Evolutionary conservation across 169 alveolate species (phyloP), one percentile per base, ranked within the genome.

Genomic region (Plasmodium reichenowi): DNA sequence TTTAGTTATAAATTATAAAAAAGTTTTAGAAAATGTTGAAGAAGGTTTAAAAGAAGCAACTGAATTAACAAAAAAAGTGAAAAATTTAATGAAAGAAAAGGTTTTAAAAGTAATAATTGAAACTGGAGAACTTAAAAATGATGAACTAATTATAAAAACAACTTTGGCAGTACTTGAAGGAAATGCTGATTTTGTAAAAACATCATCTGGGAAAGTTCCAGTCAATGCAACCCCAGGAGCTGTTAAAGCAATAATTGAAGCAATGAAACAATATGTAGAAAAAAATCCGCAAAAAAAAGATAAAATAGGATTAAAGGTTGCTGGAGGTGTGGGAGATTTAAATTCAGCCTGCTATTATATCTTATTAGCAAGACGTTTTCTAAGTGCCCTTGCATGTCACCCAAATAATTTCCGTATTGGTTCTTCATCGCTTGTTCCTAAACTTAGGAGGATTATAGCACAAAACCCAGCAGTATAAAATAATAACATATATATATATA

Each of bases 191-290:
- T 70, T 93, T 45, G 75, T 93, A 13, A 93, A 93, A 63, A 93
- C 95, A 17, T 90, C 94, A 2, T 89, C 95, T 8, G 95, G 95
- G 12, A 93, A 93, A 71, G 92, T 72, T 50, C 12, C 54, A 48
- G 72, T 93, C 5, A 76, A 92, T 73, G 95, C 92, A 54, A 93
- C 95, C 2, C 86, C 90, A 12, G 29, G 29, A 20, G 24, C 94
- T 15, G 93, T 32, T 67, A 47, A 66, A 48, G 13, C 59, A 5
- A 83, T 93, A 62, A 59, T 91, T 15, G 47, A 48, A 13, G 94
- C 92, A 22, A 56, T 89, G 38, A 75, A 73, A 52, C 73, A 38
- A 8, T 24, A 52, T 47, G 15, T 76, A 68, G 63, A 56, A 20
- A 48, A 80, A 20, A 1, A 66, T 56, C 76, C 75, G 1, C 54